Evolutionary conservation across 2,329 filamentous ascomycete genomes (phyloP).

Genomic region (Ceratocystis papillata): DNA sequence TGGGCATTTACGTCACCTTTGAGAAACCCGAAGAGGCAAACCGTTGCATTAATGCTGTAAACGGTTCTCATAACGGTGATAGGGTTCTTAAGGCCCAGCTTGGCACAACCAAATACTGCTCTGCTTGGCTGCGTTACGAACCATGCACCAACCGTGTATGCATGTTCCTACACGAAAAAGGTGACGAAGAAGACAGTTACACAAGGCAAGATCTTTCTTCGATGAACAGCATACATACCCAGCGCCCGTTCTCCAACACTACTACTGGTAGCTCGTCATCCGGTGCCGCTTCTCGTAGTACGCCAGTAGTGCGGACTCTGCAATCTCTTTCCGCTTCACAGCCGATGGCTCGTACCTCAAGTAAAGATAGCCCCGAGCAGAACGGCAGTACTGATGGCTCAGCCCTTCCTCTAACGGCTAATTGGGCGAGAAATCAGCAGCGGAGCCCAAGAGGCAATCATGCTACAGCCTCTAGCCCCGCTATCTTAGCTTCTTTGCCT

Average conservation of each 20-base stretch:
- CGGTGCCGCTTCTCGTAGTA: slow-evolving; percentile 9
- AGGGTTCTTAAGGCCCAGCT: slow-evolving; percentile 65
- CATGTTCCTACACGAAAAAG: slow-evolving; percentile 95
- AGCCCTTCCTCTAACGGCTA: slow-evolving; percentile 85
- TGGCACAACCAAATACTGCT: slow-evolving; percentile 97
- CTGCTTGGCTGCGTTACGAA: slow-evolving; percentile 88
- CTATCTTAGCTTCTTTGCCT: slow-evolving; percentile 50
- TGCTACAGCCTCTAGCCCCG: slow-evolving; percentile 73
- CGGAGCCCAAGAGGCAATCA: slow-evolving; percentile 64
- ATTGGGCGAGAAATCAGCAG: slow-evolving; percentile 65
- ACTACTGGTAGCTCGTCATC: slow-evolving; percentile 35
- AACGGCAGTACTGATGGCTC: slow-evolving; percentile 61
- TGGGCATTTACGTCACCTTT: slow-evolving; percentile 98
- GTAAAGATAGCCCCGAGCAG: slow-evolving; percentile 61
- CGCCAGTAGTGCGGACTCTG: slow-evolving; percentile 10
- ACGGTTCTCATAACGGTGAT: slow-evolving; percentile 85
- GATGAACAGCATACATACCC: slow-evolving; percentile 80
- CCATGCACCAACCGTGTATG: slow-evolving; percentile 91
- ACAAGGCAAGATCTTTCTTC: slow-evolving; percentile 88
- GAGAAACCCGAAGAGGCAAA: slow-evolving; percentile 82
- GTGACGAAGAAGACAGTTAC: slow-evolving; percentile 96
- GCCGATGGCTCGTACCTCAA: slow-evolving; percentile 64
- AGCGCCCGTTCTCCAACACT: slow-evolving; percentile 48
- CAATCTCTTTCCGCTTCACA: slow-evolving; percentile 36
- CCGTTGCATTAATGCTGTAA: slow-evolving; percentile 80